A percentile compares a stretch with the other conserved stretches of the same genome.
Evolutionary conservation across 768 basidiomycete genomes (phyloP).

Genomic region (Boletus huronensis): DNA sequence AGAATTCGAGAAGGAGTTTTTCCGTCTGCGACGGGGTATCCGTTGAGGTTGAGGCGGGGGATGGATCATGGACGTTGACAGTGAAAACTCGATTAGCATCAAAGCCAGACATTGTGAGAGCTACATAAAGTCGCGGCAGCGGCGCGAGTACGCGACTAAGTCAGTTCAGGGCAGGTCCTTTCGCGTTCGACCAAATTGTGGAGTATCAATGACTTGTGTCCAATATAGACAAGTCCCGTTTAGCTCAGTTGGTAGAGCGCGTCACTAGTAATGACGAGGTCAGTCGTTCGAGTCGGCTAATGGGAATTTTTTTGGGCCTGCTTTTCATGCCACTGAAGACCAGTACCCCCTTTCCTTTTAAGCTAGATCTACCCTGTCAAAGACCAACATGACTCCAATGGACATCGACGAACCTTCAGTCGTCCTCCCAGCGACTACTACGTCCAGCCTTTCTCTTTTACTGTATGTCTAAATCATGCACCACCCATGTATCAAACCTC

Average conservation of each 20-base stretch:
- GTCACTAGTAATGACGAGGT: slow-evolving; percentile 48
- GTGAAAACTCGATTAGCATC: slow-evolving; percentile 79
- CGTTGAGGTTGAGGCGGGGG: slow-evolving; percentile 48
- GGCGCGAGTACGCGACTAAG: slow-evolving; percentile 10
- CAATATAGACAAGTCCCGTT: slow-evolving; percentile 29
- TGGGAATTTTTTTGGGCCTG: slow-evolving; percentile 29
- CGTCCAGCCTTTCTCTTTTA: slow-evolving; percentile 70
- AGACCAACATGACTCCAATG: slow-evolving; percentile 52
- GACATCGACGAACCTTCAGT: slow-evolving; percentile 76
- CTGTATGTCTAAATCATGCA: slow-evolving; percentile 46
- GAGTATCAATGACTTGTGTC: neutral
- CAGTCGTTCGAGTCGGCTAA: slow-evolving; percentile 43
- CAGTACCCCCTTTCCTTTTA: slow-evolving; percentile 6
- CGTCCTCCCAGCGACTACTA: slow-evolving; percentile 65
- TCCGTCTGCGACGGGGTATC: slow-evolving; percentile 82
- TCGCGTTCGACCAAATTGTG: slow-evolving; percentile 19
- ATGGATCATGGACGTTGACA: slow-evolving; percentile 68
- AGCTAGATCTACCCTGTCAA: neutral
- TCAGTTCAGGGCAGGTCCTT: slow-evolving; percentile 29
- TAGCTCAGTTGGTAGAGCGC: slow-evolving; percentile 51
- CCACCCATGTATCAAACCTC: slow-evolving; percentile 5
- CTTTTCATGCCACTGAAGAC: neutral
- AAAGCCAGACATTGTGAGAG: slow-evolving; percentile 73
- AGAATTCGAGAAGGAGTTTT: slow-evolving; percentile 77
- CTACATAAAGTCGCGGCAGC: neutral